Evolutionary conservation across 208 protist genomes (phyloP).

Genomic region (Trypanosoma grayi): DNA sequence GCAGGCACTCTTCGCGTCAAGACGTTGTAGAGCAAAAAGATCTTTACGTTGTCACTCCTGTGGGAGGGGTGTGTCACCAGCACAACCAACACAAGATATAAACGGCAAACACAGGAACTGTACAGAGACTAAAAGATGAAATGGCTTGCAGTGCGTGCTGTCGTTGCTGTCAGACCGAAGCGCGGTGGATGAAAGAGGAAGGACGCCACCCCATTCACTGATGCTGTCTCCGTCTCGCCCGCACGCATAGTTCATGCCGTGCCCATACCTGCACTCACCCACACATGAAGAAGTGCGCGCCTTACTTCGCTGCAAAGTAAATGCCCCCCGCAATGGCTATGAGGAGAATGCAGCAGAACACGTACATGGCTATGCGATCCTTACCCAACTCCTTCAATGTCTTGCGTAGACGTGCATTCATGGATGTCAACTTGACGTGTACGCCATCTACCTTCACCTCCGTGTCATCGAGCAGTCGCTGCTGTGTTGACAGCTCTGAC

Average conservation of each 20-base stretch:
- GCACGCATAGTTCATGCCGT: no score
- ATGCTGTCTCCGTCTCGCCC: no score
- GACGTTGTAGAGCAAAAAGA: no score
- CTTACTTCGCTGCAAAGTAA: constrained; percentile 18
- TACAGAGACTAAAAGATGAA: no score
- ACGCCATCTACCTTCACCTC: constrained; percentile 44
- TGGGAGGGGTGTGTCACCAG: neutral
- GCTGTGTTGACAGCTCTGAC: constrained; percentile 55
- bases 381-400: constrained; percentile 55
- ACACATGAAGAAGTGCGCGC: no score
- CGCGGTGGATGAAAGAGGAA: no score
- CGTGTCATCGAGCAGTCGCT: constrained; percentile 37
- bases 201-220: no score
- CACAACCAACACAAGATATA: neutral
- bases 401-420: constrained; percentile 57
- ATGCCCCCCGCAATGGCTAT: constrained; percentile 31
- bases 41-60: no score
- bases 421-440: constrained; percentile 30
- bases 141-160: no score
- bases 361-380: constrained; percentile 31
- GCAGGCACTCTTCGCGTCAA: no score
- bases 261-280: no score
- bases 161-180: no score
- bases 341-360: constrained; percentile 37
- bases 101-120: constrained; percentile 3